Evolutionary conservation across 768 basidiomycete genomes (phyloP).

Genomic region (Podaxis sp.): DNA sequence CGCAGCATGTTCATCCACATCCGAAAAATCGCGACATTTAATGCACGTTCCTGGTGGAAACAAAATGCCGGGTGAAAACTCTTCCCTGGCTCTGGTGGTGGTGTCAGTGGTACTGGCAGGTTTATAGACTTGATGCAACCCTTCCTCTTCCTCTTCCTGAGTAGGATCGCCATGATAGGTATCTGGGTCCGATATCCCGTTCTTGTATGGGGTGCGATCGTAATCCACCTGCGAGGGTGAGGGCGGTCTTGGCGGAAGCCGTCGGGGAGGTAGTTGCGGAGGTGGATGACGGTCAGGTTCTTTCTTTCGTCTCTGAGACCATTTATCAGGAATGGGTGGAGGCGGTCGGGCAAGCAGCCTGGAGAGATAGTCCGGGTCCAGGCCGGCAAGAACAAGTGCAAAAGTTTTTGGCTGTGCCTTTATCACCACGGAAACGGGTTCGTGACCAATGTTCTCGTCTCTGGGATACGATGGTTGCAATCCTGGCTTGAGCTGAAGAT

Average conservation of each 20-base stretch:
- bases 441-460: background rate
- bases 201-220: background rate
- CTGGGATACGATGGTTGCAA: background rate
- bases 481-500: conserved; percentile 16
- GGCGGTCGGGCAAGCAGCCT: conserved; percentile 11
- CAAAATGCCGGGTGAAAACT: background rate
- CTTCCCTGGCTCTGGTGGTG: conserved; percentile 20
- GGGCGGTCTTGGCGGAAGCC: background rate
- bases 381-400: conserved; percentile 10
- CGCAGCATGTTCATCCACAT: conserved; percentile 39
- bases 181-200: background rate
- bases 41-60: conserved; percentile 26
- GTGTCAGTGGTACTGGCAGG: conserved; percentile 5
- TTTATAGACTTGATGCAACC: background rate
- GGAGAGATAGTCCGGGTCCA: conserved; percentile 6
- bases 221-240: background rate
- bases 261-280: conserved; percentile 4
- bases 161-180: background rate
- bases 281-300: background rate
- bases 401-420: background rate
- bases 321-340: conserved; percentile 18
- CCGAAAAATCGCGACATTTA: conserved; percentile 39
- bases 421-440: background rate
- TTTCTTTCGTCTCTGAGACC: conserved; percentile 15
- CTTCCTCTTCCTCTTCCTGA: background rate